Percentiles rank a stretch among this genome's conserved stretches.
These are phyloP conservation scores for Lophiostoma macrostomum DNA, from an alignment of 495 filamentous ascomycete species.

Conservation along the genomic window DNA sequence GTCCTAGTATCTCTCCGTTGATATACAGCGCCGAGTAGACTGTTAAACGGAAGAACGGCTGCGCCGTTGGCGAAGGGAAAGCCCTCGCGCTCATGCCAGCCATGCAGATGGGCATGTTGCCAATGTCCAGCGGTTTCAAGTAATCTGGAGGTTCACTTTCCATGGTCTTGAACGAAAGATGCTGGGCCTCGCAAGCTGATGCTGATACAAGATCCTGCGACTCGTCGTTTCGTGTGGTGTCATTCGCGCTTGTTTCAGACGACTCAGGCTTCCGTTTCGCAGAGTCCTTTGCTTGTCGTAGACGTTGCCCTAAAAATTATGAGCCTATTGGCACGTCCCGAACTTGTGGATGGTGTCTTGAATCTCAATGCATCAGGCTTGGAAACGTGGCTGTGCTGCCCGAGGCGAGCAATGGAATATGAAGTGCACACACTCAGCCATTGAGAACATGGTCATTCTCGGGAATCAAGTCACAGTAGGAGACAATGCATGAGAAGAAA, in stretches of 20 bases:
- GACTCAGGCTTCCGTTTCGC: slow-evolving; percentile 5
- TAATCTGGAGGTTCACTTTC: not conserved
- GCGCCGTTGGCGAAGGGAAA: not conserved
- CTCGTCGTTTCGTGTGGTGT: slow-evolving; percentile 4
- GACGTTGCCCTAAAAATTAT: slow-evolving; percentile 17
- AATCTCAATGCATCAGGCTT: slow-evolving; percentile 1
- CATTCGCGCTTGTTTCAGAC: slow-evolving; percentile 11
- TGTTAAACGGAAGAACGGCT: slow-evolving; percentile 5
- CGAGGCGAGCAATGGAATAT: slow-evolving; percentile 4
- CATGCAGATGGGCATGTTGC: slow-evolving; percentile 7
- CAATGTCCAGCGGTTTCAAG: slow-evolving; percentile 5
- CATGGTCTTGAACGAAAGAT: not conserved
- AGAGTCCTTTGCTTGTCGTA: slow-evolving; percentile 25
- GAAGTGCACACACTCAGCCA: slow-evolving; percentile 2
- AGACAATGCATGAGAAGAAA: not conserved
- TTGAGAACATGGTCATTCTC: not conserved
- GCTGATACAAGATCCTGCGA: not conserved
- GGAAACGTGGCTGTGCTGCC: not conserved
- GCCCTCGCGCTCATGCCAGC: not conserved
- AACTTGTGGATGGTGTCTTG: not conserved
- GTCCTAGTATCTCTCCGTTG: slow-evolving; percentile 24
- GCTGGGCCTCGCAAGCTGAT: too few species aligned
- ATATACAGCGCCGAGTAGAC: slow-evolving; percentile 18
- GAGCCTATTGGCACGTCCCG: slow-evolving; percentile 14
- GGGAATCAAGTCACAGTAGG: not conserved